Evolutionary conservation across 2,329 filamentous ascomycete genomes (phyloP).

Genomic region (Colletotrichum abscissum): DNA sequence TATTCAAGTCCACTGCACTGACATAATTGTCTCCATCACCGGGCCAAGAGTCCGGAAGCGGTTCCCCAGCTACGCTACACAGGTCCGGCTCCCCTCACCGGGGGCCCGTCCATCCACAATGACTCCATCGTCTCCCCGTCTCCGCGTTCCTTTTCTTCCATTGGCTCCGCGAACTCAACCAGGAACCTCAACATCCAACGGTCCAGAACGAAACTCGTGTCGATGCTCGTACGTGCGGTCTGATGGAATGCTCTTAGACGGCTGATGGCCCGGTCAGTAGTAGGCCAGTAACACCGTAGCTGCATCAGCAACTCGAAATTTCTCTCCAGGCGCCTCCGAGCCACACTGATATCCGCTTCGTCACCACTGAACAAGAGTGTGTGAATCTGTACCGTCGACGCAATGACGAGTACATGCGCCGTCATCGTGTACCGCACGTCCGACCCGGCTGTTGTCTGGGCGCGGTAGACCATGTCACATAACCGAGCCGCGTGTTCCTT

Average conservation of each 20-base stretch:
- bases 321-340: constrained; percentile 49
- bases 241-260: constrained; percentile 54
- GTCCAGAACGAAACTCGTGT: constrained; percentile 52
- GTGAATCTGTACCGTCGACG: constrained; percentile 58
- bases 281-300: constrained; percentile 54
- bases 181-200: constrained; percentile 54
- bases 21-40: not conserved
- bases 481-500: constrained; percentile 51
- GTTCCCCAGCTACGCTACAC: constrained; percentile 25
- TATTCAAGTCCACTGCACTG: not conserved
- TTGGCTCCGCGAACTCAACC: constrained; percentile 44
- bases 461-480: constrained; percentile 53
- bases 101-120: constrained; percentile 33
- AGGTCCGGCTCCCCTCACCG: constrained; percentile 22
- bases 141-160: constrained; percentile 42
- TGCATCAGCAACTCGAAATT: constrained; percentile 57
- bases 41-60: constrained; percentile 29
- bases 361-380: constrained; percentile 53
- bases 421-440: constrained; percentile 56
- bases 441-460: constrained; percentile 47
- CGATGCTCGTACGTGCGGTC: constrained; percentile 49
- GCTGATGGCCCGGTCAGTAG: constrained; percentile 49
- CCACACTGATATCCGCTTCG: constrained; percentile 47
- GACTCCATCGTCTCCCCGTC: constrained; percentile 37
- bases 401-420: constrained; percentile 57